Evolutionary conservation across 2,329 filamentous ascomycete genomes (phyloP).

Genomic region (Colletotrichum eremochloae): DNA sequence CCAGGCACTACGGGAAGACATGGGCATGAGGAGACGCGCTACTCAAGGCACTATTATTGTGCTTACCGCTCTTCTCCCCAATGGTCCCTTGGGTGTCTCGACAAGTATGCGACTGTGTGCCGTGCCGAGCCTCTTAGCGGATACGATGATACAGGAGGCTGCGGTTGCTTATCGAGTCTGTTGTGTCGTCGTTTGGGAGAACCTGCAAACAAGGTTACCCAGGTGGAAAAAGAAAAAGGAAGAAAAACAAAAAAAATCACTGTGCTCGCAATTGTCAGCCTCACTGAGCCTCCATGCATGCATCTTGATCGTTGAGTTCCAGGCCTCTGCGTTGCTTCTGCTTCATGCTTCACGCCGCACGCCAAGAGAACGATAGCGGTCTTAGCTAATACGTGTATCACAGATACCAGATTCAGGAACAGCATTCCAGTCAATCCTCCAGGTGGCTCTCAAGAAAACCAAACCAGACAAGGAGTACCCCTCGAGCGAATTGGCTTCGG

Average conservation of each 20-base stretch:
- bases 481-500: slow-evolving; percentile 27
- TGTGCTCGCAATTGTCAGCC: background rate
- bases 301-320: background rate
- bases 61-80: slow-evolving; percentile 32
- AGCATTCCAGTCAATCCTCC: background rate
- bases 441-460: background rate
- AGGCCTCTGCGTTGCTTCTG: background rate
- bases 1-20: slow-evolving; percentile 1
- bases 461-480: slow-evolving; percentile 4
- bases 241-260: background rate
- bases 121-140: slow-evolving; percentile 30
- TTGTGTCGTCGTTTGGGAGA: background rate
- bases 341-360: slow-evolving; percentile 19
- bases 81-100: slow-evolving; percentile 9
- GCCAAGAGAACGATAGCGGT: slow-evolving; percentile 17
- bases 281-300: slow-evolving; percentile 8
- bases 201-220: background rate
- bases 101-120: background rate
- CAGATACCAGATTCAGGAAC: slow-evolving; percentile 35
- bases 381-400: slow-evolving; percentile 38
- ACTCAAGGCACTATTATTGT: slow-evolving; percentile 2
- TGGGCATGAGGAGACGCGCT: slow-evolving; percentile 21
- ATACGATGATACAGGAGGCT: background rate
- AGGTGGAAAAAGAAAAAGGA: no score
- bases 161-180: background rate